Base-by-base conservation (phyloP, 1,139 yeast genomes). In the Blastobotrys indianensis region DNA sequence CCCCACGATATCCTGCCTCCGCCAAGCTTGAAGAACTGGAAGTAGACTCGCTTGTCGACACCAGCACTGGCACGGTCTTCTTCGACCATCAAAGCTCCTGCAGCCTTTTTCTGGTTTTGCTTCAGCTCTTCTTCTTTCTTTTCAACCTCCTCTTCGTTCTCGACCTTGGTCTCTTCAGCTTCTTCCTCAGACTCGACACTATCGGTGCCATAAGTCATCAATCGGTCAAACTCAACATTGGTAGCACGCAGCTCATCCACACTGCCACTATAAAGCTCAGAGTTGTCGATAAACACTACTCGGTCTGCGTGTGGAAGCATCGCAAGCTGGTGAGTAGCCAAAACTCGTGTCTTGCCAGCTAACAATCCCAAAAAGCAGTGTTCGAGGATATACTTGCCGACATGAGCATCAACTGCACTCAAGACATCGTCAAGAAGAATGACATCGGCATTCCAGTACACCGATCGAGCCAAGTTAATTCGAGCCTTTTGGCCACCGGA, bases 401-500 rank as follows among this genome's bases (percentile, higher is more conserved):
- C 96, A 59, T 85, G 80, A 7, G 95, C 86, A 69, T 88, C 97
- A 11, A 88, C 96, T 1, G 96, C 97, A 67, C 88, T 80, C 49
- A 88, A 70, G 5, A 87, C 94, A 65, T 88, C 97, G 61, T 88
- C 97, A 50, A 88, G 69, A 48, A 88, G 64, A 17, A 85, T 68
- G 36, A 84, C 79, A 49, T 83, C 87, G 29, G 74, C 69, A 47
- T 77, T 70, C 36, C 83, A 79, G 63, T 88, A 88, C 2, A 85
- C 88, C 1, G 95, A 85, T 58, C 96, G 75, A 1, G 96, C 96
- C 49, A 88, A 69, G 56, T 82, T 82, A 54, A 86, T 77, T 59
- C 95, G 74, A 0, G 95, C 94, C 66, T 88, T 88, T 64, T 88
- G 97, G 37, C 97, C 97, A 49, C 97, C 97, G 2, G 95, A 85